Conservation (phyloP, 805 yeast genomes). For the Starmera amethionina region DNA sequence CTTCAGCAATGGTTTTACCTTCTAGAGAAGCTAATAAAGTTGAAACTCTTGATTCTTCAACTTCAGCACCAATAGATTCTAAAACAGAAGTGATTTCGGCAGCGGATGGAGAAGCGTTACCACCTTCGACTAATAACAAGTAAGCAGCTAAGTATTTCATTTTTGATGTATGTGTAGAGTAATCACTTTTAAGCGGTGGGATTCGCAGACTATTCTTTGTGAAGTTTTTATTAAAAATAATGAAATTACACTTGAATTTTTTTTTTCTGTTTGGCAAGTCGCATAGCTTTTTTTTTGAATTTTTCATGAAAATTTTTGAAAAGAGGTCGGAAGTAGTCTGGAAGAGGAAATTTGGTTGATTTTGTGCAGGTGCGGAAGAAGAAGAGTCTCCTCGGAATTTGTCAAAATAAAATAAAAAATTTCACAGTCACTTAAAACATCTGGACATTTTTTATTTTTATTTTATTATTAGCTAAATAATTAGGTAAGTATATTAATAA, state of each 20-base stretch:
- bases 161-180: conserved; percentile 33
- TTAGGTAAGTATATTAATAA: too few species aligned
- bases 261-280: too few species aligned
- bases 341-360: neutral
- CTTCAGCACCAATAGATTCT: conserved; percentile 72
- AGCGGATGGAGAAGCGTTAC: conserved; percentile 75
- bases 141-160: conserved; percentile 92
- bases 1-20: conserved; percentile 65
- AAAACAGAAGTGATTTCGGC: conserved; percentile 64
- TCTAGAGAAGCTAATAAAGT: conserved; percentile 64
- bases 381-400: conserved; percentile 1
- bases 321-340: neutral
- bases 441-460: neutral
- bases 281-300: neutral
- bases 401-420: neutral
- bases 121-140: conserved; percentile 82
- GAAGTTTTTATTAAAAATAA: too few species aligned
- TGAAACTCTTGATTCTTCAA: conserved; percentile 66
- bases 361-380: too few species aligned
- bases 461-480: too few species aligned
- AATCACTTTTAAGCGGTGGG: conserved; percentile 66
- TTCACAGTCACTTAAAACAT: conserved; percentile 1
- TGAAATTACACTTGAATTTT: too few species aligned
- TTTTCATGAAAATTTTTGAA: neutral
- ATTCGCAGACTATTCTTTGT: conserved; percentile 73